phyloP scores from a whole-genome alignment of 1,284 basidiomycete genomes.

The Golubevia pallescens region DNA sequence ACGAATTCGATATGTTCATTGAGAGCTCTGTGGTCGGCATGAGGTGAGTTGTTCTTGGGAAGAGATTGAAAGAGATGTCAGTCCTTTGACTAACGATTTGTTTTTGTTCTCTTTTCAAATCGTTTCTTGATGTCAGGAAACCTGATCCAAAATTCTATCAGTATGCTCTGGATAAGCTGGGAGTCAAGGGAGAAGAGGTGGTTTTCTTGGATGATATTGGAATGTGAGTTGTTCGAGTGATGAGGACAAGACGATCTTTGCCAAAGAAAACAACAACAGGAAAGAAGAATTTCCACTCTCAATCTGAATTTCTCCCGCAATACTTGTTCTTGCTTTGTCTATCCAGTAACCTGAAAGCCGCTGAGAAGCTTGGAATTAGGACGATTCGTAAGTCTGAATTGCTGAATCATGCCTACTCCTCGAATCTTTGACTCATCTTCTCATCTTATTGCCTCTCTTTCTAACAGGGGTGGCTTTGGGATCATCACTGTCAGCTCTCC shows the following conservation, averaged over 20 bases:
- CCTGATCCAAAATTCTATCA: slow-evolving; percentile 63
- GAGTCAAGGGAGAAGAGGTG: slow-evolving; percentile 46
- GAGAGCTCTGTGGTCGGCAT: slow-evolving; percentile 63
- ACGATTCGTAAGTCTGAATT: slow-evolving; percentile 54
- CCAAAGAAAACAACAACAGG: no score
- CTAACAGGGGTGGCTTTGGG: slow-evolving; percentile 26
- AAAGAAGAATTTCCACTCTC: no score
- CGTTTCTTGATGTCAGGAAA: slow-evolving; percentile 40
- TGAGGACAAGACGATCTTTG: no score
- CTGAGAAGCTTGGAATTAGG: slow-evolving; percentile 42
- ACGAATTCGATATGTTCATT: slow-evolving; percentile 60
- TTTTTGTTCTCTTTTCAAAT: neutral
- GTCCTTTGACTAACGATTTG: neutral
- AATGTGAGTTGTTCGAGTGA: no score
- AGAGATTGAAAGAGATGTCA: neutral
- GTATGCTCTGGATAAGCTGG: slow-evolving; percentile 52
- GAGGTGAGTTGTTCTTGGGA: slow-evolving; percentile 27
- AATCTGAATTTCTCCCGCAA: no score
- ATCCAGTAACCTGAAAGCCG: slow-evolving; percentile 49
- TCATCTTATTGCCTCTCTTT: neutral
- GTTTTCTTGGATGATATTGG: slow-evolving; percentile 66
- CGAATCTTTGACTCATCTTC: no score
- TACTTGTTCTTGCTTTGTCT: no score
- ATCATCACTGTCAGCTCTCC: slow-evolving; percentile 23
- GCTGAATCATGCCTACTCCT: no score